These are phyloP conservation scores for Toxicodendron radicans DNA, from an alignment of 345 rosid species.

Conservation along the genomic window DNA sequence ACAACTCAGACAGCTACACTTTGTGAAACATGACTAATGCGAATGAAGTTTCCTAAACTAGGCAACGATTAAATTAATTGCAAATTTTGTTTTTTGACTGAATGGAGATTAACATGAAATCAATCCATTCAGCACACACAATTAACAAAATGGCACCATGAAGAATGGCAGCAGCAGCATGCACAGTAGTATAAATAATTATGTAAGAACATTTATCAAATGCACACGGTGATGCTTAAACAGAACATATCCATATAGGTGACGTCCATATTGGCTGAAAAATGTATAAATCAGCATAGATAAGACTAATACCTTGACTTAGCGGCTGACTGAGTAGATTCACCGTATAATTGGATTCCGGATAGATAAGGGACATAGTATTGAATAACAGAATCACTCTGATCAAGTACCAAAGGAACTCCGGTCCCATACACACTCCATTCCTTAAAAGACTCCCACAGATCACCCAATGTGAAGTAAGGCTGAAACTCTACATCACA, in stretches of 20 bases:
- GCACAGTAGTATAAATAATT: neutral
- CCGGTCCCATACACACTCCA: constrained; percentile 92
- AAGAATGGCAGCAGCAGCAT: neutral
- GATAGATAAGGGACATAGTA: constrained; percentile 88
- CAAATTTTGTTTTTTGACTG: neutral
- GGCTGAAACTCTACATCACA: constrained; percentile 45
- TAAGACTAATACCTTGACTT: constrained; percentile 37
- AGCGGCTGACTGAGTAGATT: constrained; percentile 30
- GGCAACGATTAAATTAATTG: neutral
- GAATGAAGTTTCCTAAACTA: neutral
- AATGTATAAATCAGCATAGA: neutral
- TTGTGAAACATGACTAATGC: neutral
- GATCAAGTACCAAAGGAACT: constrained; percentile 70
- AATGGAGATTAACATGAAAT: neutral
- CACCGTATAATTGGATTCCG: constrained; percentile 78
- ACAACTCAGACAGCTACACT: neutral
- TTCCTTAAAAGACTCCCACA: constrained; percentile 82
- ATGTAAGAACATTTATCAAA: neutral
- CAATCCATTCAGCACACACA: neutral
- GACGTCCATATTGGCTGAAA: neutral
- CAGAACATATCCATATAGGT: neutral
- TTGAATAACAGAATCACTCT: constrained; percentile 65
- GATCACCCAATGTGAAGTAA: constrained; percentile 63
- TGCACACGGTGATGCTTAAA: too few species aligned
- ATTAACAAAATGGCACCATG: neutral